phyloP scores from a whole-genome alignment of 352 stramenopile species.

The Globisporangium paroecandrum region DNA sequence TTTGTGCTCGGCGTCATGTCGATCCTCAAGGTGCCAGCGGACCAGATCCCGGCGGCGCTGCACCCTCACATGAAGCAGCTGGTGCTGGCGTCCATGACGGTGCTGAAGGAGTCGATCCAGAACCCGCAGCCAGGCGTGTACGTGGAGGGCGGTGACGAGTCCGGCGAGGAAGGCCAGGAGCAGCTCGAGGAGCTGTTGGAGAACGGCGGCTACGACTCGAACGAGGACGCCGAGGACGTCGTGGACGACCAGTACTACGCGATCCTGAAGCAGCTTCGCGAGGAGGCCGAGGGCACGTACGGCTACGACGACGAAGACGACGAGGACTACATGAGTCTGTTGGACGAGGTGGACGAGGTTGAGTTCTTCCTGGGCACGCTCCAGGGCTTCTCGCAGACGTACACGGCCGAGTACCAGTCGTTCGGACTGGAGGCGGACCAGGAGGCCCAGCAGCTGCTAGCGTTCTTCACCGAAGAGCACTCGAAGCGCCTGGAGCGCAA shows the following conservation, averaged over 20 bases:
- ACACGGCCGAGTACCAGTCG: conserved; percentile 52
- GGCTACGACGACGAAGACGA: conserved; percentile 85
- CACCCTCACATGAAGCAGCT: conserved; percentile 87
- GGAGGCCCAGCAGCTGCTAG: conserved; percentile 54
- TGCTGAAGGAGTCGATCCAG: conserved; percentile 70
- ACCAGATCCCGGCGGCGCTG: conserved; percentile 76
- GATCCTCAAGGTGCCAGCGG: conserved; percentile 85
- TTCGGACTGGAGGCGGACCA: conserved; percentile 58
- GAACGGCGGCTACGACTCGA: conserved; percentile 87
- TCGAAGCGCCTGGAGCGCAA: conserved; percentile 36
- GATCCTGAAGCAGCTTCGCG: conserved; percentile 90
- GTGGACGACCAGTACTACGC: conserved; percentile 93
- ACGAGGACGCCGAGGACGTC: conserved; percentile 91
- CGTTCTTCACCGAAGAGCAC: conserved; percentile 55
- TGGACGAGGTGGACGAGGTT: conserved; percentile 93
- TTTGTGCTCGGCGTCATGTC: conserved; percentile 91
- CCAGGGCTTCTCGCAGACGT: conserved; percentile 62
- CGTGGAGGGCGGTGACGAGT: conserved; percentile 52
- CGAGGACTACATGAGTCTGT: conserved; percentile 90
- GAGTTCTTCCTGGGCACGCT: conserved; percentile 90
- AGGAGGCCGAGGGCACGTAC: conserved; percentile 79
- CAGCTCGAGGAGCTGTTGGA: conserved; percentile 87
- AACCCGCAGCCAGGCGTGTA: conserved; percentile 55
- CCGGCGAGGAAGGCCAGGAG: conserved; percentile 45
- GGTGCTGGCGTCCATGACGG: conserved; percentile 85